Conservation (phyloP, 2,329 filamentous ascomycete genomes). For the Claviceps humidiphila region DNA sequence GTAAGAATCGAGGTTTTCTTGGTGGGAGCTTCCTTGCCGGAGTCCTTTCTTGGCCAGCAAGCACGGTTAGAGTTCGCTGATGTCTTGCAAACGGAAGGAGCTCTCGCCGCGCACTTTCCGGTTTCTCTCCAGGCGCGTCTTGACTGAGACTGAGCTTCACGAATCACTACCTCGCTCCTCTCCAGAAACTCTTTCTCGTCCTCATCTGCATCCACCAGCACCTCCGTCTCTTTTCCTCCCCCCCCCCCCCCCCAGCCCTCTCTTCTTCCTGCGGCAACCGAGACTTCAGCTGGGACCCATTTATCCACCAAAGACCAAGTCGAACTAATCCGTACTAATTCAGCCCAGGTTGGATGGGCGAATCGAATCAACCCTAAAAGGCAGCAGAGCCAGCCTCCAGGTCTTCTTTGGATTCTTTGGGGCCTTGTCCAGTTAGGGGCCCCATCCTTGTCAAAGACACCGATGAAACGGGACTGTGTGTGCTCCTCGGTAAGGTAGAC, state of each 20-base stretch:
- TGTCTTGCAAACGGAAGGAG: not conserved
- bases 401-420: not conserved
- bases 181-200: not conserved
- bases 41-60: not conserved
- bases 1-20: too few relatives aligned
- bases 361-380: not conserved
- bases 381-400: not conserved
- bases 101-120: constrained; percentile 1
- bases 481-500: not conserved
- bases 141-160: not conserved
- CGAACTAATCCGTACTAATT: not conserved
- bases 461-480: constrained; percentile 3
- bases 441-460: constrained; percentile 1
- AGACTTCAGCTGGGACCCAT: not conserved
- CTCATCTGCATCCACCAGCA: not conserved
- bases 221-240: not conserved
- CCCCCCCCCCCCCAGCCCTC: not conserved
- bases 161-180: not conserved
- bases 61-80: not conserved
- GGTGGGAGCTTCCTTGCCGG: not conserved
- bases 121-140: not conserved
- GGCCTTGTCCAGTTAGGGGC: constrained; percentile 1
- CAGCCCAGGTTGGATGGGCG: not conserved
- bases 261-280: not conserved
- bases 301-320: not conserved